Percentiles rank a stretch among this genome's conserved stretches.
phyloP scores from a whole-genome alignment of 768 basidiomycete genomes.

The Rhodotorula kratochvilovae region DNA sequence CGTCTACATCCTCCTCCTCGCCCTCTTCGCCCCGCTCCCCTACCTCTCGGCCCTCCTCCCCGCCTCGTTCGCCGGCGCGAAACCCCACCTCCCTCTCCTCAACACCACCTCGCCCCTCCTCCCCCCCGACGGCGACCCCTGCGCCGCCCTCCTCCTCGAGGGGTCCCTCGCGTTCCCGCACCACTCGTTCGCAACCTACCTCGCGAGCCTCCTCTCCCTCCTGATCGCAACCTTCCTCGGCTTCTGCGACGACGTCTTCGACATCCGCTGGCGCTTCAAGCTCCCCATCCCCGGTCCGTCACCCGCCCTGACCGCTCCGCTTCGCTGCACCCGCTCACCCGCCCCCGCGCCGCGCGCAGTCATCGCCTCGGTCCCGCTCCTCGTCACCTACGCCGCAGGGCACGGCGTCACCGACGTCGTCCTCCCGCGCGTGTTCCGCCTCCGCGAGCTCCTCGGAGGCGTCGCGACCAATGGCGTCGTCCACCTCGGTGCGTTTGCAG shows the following conservation, averaged over 20 bases:
- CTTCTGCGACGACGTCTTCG: conserved; percentile 94
- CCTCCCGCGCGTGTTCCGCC: conserved; percentile 75
- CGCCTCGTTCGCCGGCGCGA: background rate
- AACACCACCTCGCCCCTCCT: background rate
- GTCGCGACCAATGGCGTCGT: conserved; percentile 54
- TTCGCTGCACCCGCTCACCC: background rate
- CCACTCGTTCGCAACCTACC: conserved; percentile 76
- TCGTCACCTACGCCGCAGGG: conserved; percentile 95
- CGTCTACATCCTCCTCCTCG: conserved; percentile 77
- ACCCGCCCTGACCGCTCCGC: background rate
- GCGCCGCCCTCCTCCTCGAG: conserved; percentile 3
- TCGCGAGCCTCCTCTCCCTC: conserved; percentile 86
- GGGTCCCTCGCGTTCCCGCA: conserved; percentile 48
- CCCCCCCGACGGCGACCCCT: background rate
- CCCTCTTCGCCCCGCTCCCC: conserved; percentile 91
- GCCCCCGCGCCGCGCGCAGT: conserved; percentile 46
- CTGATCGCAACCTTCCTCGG: conserved; percentile 89
- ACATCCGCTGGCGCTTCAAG: conserved; percentile 98
- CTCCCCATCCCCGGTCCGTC: conserved; percentile 74
- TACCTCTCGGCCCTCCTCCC: conserved; percentile 61
- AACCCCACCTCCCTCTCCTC: background rate
- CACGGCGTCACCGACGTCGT: conserved; percentile 89
- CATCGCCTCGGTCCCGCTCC: conserved; percentile 86
- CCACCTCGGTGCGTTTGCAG: conserved; percentile 72
- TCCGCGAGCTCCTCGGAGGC: conserved; percentile 56